These are phyloP conservation scores for Neospermospora avenae DNA, from an alignment of 2,329 filamentous ascomycete genomes.

Conservation along the genomic window DNA sequence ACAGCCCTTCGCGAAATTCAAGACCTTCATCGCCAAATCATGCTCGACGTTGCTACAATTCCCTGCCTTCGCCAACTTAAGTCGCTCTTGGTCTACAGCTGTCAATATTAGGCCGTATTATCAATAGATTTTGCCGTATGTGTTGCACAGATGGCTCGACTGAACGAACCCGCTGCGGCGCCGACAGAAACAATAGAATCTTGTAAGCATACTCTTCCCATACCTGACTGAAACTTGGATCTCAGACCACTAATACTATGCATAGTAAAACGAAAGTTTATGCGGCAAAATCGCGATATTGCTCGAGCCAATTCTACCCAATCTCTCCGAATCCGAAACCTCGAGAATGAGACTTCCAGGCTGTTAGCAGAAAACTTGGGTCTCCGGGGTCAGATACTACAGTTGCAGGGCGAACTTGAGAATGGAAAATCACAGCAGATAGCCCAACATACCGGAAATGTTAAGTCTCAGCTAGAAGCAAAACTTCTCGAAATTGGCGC, in stretches of 20 bases:
- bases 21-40: too few relatives aligned
- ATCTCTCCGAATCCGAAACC: constrained; percentile 69
- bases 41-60: neutral
- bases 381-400: constrained; percentile 66
- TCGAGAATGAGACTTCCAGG: constrained; percentile 72
- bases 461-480: constrained; percentile 67
- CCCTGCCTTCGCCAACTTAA: neutral
- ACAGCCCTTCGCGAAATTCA: too few relatives aligned
- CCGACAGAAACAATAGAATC: constrained; percentile 69
- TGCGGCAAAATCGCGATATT: constrained; percentile 81
- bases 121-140: constrained; percentile 26
- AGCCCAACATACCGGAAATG: constrained; percentile 63
- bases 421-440: constrained; percentile 56
- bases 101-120: neutral
- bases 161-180: constrained; percentile 69
- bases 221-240: neutral
- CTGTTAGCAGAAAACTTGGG: constrained; percentile 77
- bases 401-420: constrained; percentile 65
- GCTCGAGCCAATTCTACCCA: constrained; percentile 75
- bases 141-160: constrained; percentile 62
- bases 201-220: constrained; percentile 48
- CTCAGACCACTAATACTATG: constrained; percentile 7
- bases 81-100: neutral
- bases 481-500: constrained; percentile 69
- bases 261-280: constrained; percentile 72